Conservation (phyloP, 163 green algal genomes). For the Chlamydomonas reinhardtii region DNA sequence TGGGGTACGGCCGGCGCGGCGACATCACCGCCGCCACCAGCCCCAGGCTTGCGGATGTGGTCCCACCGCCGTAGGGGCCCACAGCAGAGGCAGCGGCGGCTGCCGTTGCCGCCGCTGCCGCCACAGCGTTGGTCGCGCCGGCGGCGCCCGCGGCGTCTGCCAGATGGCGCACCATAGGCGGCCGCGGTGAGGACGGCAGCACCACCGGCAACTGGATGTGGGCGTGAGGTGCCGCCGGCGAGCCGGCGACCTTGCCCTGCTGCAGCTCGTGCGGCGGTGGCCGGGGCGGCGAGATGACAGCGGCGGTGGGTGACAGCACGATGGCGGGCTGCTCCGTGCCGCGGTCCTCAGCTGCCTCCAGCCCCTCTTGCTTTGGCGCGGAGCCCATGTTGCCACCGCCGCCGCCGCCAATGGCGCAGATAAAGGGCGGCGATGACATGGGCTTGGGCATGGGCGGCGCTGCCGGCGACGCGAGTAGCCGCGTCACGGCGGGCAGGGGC, state of each 20-base stretch:
- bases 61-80: too few relatives aligned
- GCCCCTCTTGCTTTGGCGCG: too few relatives aligned
- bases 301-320: too few relatives aligned
- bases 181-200: not conserved
- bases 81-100: too few relatives aligned
- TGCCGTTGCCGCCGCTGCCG: not conserved
- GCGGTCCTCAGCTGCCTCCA: too few relatives aligned
- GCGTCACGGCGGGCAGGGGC: not conserved
- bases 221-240: not conserved
- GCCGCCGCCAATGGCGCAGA: not conserved
- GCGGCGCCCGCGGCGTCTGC: too few relatives aligned
- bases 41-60: too few relatives aligned
- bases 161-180: not conserved
- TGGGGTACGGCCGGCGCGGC: not conserved
- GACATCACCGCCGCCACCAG: constrained; percentile 18
- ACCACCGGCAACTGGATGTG: not conserved
- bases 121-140: not conserved
- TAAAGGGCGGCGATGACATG: not conserved
- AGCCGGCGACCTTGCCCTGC: not conserved
- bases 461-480: not conserved
- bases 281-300: too few relatives aligned
- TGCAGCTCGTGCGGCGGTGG: too few relatives aligned
- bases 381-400: not conserved
- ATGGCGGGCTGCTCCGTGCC: too few relatives aligned
- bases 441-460: not conserved